A percentile compares a stretch with the other conserved stretches of the same genome.
Conservation (phyloP, 208 protist genomes). For the Tetramitus jugosus region DNA sequence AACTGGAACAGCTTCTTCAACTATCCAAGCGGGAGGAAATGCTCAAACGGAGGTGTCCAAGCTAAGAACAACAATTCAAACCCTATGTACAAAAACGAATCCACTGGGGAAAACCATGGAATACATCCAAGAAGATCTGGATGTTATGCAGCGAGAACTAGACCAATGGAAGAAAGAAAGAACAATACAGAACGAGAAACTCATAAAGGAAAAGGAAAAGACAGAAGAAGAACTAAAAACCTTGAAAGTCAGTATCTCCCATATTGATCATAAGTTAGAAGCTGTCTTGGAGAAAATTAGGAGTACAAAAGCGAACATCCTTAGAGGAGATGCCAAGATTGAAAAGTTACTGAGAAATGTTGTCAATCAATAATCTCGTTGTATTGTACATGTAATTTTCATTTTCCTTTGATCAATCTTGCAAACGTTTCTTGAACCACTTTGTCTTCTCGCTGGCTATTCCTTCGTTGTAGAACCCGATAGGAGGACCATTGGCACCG, state of each 20-base stretch:
- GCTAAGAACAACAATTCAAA: conserved; percentile 41
- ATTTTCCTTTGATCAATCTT: too few relatives aligned
- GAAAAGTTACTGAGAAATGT: conserved; percentile 30
- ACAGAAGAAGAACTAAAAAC: conserved; percentile 26
- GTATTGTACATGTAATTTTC: too few relatives aligned
- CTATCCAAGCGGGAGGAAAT: conserved; percentile 15
- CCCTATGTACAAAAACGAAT: conserved; percentile 39
- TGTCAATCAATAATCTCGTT: too few relatives aligned
- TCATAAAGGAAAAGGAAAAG: conserved; percentile 18
- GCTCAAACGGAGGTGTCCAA: conserved; percentile 20
- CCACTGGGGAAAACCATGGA: conserved; percentile 53
- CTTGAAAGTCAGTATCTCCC: conserved; percentile 1
- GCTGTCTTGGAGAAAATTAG: conserved; percentile 30
- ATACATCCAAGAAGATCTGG: conserved; percentile 52
- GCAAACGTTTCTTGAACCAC: neutral
- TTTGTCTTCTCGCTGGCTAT: neutral
- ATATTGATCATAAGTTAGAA: conserved; percentile 23
- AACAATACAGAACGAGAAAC: conserved; percentile 5
- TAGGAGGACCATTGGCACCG: neutral
- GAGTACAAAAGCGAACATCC: conserved; percentile 15
- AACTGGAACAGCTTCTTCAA: too few relatives aligned
- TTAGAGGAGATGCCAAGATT: conserved; percentile 24
- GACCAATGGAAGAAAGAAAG: conserved; percentile 33
- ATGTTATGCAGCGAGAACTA: conserved; percentile 45
- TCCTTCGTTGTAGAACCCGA: neutral